Evolutionary conservation across 1,139 yeast species (phyloP).

Genomic region (Kurtzmaniella quercitrusa): DNA sequence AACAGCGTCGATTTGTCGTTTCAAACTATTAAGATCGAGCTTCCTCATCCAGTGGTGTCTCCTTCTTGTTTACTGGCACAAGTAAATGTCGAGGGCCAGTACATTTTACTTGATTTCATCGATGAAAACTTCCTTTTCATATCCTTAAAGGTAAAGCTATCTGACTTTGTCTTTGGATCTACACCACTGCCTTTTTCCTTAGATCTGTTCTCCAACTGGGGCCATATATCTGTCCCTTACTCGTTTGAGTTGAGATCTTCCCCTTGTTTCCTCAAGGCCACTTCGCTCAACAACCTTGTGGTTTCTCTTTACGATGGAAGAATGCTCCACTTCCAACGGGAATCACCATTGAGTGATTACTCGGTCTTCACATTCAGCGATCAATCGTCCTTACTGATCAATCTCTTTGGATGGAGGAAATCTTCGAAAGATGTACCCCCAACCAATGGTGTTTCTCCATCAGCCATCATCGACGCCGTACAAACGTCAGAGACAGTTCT

Average conservation of each 20-base stretch:
- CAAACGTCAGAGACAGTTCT: constrained; percentile 11
- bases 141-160: constrained; percentile 25
- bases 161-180: constrained; percentile 22
- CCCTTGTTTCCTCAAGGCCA: constrained; percentile 52
- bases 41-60: constrained; percentile 32
- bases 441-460: constrained; percentile 27
- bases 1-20: constrained; percentile 22
- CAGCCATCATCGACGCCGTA: constrained; percentile 29
- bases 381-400: constrained; percentile 37
- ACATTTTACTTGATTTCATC: constrained; percentile 22
- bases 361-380: constrained; percentile 54
- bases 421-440: constrained; percentile 12
- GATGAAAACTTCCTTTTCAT: constrained; percentile 30
- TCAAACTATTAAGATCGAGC: constrained; percentile 23
- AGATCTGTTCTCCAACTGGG: constrained; percentile 47
- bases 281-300: constrained; percentile 40
- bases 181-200: constrained; percentile 16
- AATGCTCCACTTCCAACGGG: constrained; percentile 47
- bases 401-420: constrained; percentile 24
- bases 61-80: constrained; percentile 19
- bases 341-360: constrained; percentile 31
- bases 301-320: constrained; percentile 73
- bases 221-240: constrained; percentile 63
- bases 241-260: constrained; percentile 62
- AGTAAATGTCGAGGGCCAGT: constrained; percentile 8